Evolutionary conservation across 768 basidiomycete genomes (phyloP).

Genomic region (Mycena pura): DNA sequence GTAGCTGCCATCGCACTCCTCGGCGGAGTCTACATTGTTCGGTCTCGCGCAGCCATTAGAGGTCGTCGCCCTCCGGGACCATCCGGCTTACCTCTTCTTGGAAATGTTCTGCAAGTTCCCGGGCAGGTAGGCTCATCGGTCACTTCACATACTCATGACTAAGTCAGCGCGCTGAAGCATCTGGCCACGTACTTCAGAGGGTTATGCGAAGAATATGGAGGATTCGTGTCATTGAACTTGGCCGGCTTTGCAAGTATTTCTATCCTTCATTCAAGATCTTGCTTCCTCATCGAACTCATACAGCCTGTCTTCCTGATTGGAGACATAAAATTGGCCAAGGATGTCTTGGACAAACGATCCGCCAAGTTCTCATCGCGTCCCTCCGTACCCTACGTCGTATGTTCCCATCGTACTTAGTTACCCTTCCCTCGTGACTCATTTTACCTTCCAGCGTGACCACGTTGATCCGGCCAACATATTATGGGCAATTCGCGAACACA

Average conservation of each 20-base stretch:
- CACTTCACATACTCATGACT: too few species aligned
- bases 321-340: not conserved
- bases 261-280: not conserved
- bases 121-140: too few species aligned
- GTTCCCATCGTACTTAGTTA: not conserved
- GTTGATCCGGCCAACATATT: not conserved
- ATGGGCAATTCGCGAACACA: not conserved
- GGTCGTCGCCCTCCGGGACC: not conserved
- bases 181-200: too few species aligned
- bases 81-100: too few species aligned
- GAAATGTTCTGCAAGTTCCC: too few species aligned
- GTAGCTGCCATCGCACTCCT: not conserved
- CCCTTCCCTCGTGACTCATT: not conserved
- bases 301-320: not conserved
- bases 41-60: not conserved
- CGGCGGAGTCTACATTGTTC: too few species aligned
- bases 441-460: not conserved
- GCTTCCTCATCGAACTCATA: not conserved
- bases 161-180: too few species aligned
- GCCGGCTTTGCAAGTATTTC: too few species aligned
- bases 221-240: too few species aligned
- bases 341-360: too few species aligned
- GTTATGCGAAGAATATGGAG: too few species aligned
- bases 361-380: too few species aligned
- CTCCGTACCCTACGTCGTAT: not conserved